Conservation (phyloP, 1,284 basidiomycete species). For the Microbotryum silenes-acaulis region DNA sequence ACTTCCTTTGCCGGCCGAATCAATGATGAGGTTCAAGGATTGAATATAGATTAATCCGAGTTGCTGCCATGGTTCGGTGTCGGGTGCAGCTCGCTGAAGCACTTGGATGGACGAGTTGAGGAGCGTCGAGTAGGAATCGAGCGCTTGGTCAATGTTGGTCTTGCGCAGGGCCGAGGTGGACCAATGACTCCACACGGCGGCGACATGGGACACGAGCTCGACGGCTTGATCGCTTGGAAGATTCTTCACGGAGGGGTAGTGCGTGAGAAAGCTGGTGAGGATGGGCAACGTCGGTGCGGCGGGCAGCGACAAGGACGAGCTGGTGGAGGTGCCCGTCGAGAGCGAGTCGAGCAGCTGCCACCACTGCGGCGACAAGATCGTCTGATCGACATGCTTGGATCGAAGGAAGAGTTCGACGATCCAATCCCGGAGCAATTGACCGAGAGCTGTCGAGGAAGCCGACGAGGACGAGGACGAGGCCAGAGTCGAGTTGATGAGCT, state of each 20-base stretch:
- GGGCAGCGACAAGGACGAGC: neutral
- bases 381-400: neutral
- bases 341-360: conserved; percentile 13
- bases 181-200: conserved; percentile 8
- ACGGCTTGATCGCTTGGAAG: neutral
- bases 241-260: neutral
- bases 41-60: conserved; percentile 15
- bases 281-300: conserved; percentile 13
- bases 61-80: conserved; percentile 10
- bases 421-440: conserved; percentile 23
- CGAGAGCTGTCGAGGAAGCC: conserved; percentile 1
- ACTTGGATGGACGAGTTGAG: conserved; percentile 10
- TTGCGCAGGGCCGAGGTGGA: conserved; percentile 16
- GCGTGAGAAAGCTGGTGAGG: conserved; percentile 11
- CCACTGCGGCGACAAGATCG: neutral
- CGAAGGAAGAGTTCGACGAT: conserved; percentile 13
- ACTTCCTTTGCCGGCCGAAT: conserved; percentile 21
- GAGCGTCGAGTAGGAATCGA: conserved; percentile 23
- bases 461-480: neutral
- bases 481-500: conserved; percentile 11
- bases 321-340: neutral
- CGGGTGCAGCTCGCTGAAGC: neutral
- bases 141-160: conserved; percentile 19
- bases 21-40: conserved; percentile 11
- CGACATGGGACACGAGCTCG: conserved; percentile 1